Base-by-base conservation (phyloP, 495 filamentous ascomycete species). In the Articulospora tetracladia region DNA sequence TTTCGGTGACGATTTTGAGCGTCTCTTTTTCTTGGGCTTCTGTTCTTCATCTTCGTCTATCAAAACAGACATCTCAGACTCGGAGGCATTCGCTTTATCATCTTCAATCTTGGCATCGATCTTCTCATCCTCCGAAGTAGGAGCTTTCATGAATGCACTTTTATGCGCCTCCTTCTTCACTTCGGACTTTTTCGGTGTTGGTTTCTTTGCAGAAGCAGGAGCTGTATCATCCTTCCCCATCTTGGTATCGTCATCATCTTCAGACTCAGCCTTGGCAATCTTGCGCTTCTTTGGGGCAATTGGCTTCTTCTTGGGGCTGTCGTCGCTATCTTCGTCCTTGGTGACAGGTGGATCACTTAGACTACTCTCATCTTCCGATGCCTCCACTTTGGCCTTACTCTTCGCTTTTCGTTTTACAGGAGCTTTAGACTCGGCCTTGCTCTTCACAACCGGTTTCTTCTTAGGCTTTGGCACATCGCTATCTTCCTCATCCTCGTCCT, bases 1-100 rank as follows among this genome's bases (percentile, higher is more conserved):
- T 70, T 17, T 70, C 47, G 26, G 46, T 51, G 41, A 62, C 59
- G 73, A 76, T 32, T 73, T 73, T 12, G 71, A 30, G 1, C 19
- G 15, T 13, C 11, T 6, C 55, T 62, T 76, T 60, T 74, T 72
- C 63, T 72, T 68, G 22, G 41, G 49, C 61, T 76, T 81, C 26
- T 74, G 72, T 58, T 81, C 73, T 0, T 86, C 87, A 15, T 83
- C 80, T 48, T 91, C 86, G 64, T 93, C 91, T 23, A 90, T 63
- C 17, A 96, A 77, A 1, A 84, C 79, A 7, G 92, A 96, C 77
- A 94, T 78, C 55, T 93, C 90, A 69, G 90, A 94, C 46, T 88
- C 86, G 1, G 88, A 91, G 27, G 79, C 81, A 20, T 84, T 77
- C 3, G 69, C 76, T 28, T 64, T 58, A 2, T n/a, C 48, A 28